Base-by-base conservation (phyloP, 192 early-diverging fungal genomes). In the Coemansia sp. region DNA sequence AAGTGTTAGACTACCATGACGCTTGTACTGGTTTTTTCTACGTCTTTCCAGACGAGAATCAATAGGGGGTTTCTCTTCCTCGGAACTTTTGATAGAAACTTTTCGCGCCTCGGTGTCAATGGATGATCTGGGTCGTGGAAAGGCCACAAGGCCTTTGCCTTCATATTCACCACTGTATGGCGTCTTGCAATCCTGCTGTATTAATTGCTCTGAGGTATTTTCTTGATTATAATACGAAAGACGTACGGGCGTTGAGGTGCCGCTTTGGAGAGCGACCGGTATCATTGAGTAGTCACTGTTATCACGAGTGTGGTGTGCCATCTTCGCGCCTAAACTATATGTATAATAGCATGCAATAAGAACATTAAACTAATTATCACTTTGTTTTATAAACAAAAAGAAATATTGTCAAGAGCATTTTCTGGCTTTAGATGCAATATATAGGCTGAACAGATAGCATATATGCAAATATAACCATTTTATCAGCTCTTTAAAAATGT, bases 1-100 rank as follows among this genome's bases (percentile, higher is more conserved):
- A 57, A 82, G 60, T 3, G 74, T 82, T 41, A 82, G 46, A 40
- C 79, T 82, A 40, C 79, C 79, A 46, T 82, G 73, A 5, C 79
- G 63, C 58, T 82, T 82, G 68, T 82, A 82, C 58, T 82, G 66
- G 68, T 82, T 82, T 16, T 60, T 65, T 36, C 43, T 59, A 22
- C 79, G 79, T 1, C 79, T 74, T 26, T 76, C 73, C 41, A 76
- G 22, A 0, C 74, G 74, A 7, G 61, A 58, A 48, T 82, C 79
- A 9, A 57, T 56, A 0, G 73, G 57, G 15, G 47, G 22, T 10
- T 61, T 48, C 1, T 18, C 41, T 19, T 41, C 16, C 49, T 40
- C 40, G 32, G 12, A 51, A 43, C 41, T 41, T 9, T 59, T 41
- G 0, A 12, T 40, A 2, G 39, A n/a, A 12, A 0, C 21, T 42